Conservation (phyloP, 1,284 basidiomycete species). For the Boletus semigastroideus region DNA sequence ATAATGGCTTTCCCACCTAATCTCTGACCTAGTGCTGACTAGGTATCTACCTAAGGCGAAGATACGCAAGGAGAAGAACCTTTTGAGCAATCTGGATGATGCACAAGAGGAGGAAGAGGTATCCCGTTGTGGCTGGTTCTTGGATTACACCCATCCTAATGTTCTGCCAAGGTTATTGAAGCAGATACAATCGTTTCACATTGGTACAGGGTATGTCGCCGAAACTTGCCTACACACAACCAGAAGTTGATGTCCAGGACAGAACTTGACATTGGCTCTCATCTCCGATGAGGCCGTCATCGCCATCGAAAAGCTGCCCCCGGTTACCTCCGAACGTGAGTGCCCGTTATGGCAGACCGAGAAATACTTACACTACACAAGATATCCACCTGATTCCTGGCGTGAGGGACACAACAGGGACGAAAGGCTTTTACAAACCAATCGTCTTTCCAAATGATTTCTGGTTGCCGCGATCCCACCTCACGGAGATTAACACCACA, state of each 20-base stretch:
- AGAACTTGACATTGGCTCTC: conserved; percentile 88
- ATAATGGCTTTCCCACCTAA: conserved; percentile 7
- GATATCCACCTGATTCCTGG: conserved; percentile 61
- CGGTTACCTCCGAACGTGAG: conserved; percentile 64
- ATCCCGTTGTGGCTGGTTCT: conserved; percentile 17
- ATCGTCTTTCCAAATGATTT: conserved; percentile 95
- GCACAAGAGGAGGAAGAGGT: conserved; percentile 48
- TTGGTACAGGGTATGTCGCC: conserved; percentile 68
- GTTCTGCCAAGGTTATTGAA: conserved; percentile 29
- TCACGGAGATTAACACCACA: conserved; percentile 77
- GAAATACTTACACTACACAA: conserved; percentile 29
- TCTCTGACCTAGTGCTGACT: conserved; percentile 65
- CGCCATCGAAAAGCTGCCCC: conserved; percentile 59
- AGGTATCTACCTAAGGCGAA: conserved; percentile 76
- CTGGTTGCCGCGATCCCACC: conserved; percentile 83
- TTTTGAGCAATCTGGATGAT: conserved; percentile 52
- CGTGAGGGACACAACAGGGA: conserved; percentile 59
- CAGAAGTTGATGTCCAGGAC: conserved; percentile 14
- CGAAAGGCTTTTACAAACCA: conserved; percentile 75
- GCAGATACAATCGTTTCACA: conserved; percentile 70
- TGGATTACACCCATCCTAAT: conserved; percentile 9
- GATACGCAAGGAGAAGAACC: conserved; percentile 79
- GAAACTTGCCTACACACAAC: not conserved
- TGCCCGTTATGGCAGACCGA: conserved; percentile 16
- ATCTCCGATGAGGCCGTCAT: conserved; percentile 69